Base-by-base conservation (phyloP, 768 basidiomycete species). In the Floccularia luteovirens region DNA sequence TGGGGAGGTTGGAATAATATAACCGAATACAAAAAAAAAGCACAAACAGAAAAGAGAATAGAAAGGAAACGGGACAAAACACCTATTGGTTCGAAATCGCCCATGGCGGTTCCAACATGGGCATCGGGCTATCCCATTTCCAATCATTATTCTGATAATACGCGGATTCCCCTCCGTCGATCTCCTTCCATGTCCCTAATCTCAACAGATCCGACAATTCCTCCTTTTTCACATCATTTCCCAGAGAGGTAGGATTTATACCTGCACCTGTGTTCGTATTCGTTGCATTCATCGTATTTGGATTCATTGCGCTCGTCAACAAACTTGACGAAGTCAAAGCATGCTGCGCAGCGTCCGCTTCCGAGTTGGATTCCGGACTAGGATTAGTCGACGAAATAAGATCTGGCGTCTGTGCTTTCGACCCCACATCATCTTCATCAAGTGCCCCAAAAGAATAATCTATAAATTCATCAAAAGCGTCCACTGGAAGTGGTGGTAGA, bases 91-190 rank as follows among this genome's bases (percentile, higher is more conserved):
- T 69, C 61, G 67, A 79, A 51, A 87, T 77, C 23, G 80, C 81
- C 86, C 86, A 89, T 17, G 82, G 69, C 53, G 74, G 77, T 4
- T 87, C 85, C 46, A 69, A 53, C 31, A 72, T 60, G 44, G 70
- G 60, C 82, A 88, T 85, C 24, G 67, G 54, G 47, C 73, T 69
- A 40, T 85, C 85, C 75, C 77, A 89, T 60, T 82, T 87, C 79
- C 79, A 89, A 30, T 71, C 70, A 39, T 59, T 60, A 20, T 67
- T 47, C 47, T 73, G 69, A 61, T 75, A 87, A 55, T 80, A 86
- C 34, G 79, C 69, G 13, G 75, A 73, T 62, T 86, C 82, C 38
- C 84, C 83, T 30, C 82, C 82, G 49, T 86, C 82, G 24, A 88
- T 75, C 56, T 83, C 83, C 53, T 76, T 75, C 65, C 75, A 77